A percentile compares a stretch with the other conserved stretches of the same genome.
These are phyloP conservation scores for Nigrograna mackinnonii DNA, from an alignment of 2,329 filamentous ascomycete genomes.

Conservation along the genomic window DNA sequence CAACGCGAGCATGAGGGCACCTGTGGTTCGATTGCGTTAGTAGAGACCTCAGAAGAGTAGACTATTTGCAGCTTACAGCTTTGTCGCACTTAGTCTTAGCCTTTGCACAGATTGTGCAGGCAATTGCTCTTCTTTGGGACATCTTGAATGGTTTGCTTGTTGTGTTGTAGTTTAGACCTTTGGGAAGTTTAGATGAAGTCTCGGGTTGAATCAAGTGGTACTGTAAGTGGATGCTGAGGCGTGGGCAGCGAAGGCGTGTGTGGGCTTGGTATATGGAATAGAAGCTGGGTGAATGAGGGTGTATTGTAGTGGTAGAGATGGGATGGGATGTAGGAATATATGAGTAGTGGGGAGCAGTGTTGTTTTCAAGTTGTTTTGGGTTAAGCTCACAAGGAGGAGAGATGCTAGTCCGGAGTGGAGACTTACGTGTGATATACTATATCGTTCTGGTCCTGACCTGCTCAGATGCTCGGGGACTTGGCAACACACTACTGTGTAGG, in stretches of 20 bases:
- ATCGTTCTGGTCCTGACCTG: slow-evolving; percentile 8
- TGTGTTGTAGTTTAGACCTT: no score
- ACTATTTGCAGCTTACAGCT: slow-evolving; percentile 21
- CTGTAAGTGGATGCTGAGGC: no score
- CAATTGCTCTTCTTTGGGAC: slow-evolving; percentile 38
- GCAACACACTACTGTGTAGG: slow-evolving; percentile 7
- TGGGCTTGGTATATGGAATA: slow-evolving; percentile 10
- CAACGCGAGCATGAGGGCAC: slow-evolving; percentile 41
- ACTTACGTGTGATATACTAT: slow-evolving; percentile 29
- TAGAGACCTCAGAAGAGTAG: no score
- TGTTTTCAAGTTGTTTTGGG: slow-evolving; percentile 11
- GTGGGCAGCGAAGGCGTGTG: no score
- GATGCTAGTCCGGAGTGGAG: slow-evolving; percentile 21
- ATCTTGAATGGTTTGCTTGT: no score
- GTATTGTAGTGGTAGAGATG: slow-evolving; percentile 2
- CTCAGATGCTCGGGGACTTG: slow-evolving; percentile 21
- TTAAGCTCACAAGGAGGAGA: slow-evolving; percentile 15
- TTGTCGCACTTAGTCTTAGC: slow-evolving; percentile 44
- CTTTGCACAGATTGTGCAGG: slow-evolving; percentile 43
- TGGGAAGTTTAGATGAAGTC: no score
- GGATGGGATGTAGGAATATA: slow-evolving; percentile 12
- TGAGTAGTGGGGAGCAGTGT: slow-evolving; percentile 11
- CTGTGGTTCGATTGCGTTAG: slow-evolving; percentile 10
- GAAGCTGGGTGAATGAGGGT: slow-evolving; percentile 5
- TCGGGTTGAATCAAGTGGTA: no score